Percentiles rank a stretch among this genome's conserved stretches.
These are phyloP conservation scores for Lipomyces kockii DNA, from an alignment of 805 yeast genomes.

Conservation along the genomic window DNA sequence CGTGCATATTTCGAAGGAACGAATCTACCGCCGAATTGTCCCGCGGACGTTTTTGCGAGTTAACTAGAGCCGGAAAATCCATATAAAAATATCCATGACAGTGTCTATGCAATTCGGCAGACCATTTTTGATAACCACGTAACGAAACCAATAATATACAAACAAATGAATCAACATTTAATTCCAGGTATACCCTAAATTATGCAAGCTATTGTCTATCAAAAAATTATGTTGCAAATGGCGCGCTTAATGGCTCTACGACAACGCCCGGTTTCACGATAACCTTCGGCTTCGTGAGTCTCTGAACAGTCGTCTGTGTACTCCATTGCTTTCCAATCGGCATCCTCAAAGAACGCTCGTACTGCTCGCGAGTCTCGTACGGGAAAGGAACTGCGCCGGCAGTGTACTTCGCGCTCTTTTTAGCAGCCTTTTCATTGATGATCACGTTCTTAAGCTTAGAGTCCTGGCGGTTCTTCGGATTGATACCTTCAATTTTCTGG, in stretches of 20 bases:
- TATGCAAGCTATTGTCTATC: neutral
- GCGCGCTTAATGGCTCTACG: constrained; percentile 88
- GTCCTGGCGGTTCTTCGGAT: constrained; percentile 75
- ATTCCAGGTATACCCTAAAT: neutral
- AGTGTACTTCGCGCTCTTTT: constrained; percentile 82
- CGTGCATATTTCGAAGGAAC: too few relatives aligned
- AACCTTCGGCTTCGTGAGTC: constrained; percentile 85
- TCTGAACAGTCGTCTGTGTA: constrained; percentile 82
- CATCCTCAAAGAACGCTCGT: constrained; percentile 89
- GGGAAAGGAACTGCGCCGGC: constrained; percentile 94
- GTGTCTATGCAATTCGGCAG: too few relatives aligned
- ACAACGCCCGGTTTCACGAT: constrained; percentile 85
- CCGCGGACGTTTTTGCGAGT: too few relatives aligned
- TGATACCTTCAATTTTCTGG: constrained; percentile 78
- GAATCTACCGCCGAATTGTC: too few relatives aligned
- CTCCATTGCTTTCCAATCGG: constrained; percentile 99
- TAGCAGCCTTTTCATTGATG: constrained; percentile 83
- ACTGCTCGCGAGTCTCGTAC: constrained; percentile 89
- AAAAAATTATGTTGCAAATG: constrained; percentile 50
- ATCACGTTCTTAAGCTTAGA: constrained; percentile 78
- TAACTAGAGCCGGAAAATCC: too few relatives aligned
- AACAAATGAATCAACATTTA: neutral
- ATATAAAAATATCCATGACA: too few relatives aligned
- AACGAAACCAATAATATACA: neutral
- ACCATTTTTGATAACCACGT: neutral